Evolutionary conservation across 768 basidiomycete species (phyloP), one percentile per base, ranked within the genome.

Genomic region (Leucosporidium scottii): DNA sequence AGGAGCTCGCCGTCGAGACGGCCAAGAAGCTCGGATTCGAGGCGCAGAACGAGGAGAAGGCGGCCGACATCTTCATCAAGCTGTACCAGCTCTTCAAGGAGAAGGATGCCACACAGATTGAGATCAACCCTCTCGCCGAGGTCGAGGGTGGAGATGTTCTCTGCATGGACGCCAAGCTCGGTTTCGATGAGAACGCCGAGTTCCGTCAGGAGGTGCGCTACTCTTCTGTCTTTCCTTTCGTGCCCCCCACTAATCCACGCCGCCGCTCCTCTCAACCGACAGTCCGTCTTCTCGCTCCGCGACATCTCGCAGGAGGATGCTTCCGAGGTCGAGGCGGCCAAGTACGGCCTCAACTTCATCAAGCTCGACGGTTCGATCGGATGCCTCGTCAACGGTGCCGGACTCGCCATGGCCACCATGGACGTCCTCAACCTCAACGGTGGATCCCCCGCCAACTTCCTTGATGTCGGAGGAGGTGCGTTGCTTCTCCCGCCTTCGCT

Each of bases 161-260:
- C 59, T 98, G 94, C 82, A 98, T 99, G 96, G 96, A 99, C 79
- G 96, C 96, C 78, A 99, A 99, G 80, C 91, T 98, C 69, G 92
- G 93, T n/a, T 99, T 99, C 75, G 96, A 99, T 75, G 96, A 99
- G 78, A 98, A 99, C 77, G 96, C 96, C 48, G 92, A 93, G 77
- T 99, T 99, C 85, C 88, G 96, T 69, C 96, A 99, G 77, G 80
- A 74, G 72, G 72, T 63, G 17, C 51, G 67, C 31, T 8, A 50
- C 2, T 27, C 36, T 36, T 39, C 15, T 48, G 27, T 12, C 23
- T 1, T 30, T 31, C 36, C 20, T 25, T 10, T n/a, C n/a, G n/a
- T 18, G n/a, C 23, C 13, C 15, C 34, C 23, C 0, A 17, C 17
- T 47, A 10, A 8, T 4, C 44, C 36, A 27, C 39, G 15, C n/a